Evolutionary conservation across 352 stramenopile genomes (phyloP).

Genomic region (Globisporangium lucens): DNA sequence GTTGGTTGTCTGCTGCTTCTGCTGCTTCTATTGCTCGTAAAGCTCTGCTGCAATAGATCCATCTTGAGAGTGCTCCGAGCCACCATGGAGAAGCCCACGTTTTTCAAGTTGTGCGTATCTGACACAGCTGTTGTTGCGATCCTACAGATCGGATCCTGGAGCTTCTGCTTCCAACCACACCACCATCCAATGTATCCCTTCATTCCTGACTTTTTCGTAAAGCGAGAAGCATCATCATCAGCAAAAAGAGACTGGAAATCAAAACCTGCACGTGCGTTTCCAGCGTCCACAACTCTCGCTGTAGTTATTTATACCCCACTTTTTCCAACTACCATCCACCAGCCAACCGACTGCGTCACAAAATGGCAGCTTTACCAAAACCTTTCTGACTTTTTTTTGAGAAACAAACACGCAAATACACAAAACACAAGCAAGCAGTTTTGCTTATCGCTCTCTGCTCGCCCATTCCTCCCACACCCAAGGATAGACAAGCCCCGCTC

Average conservation of each 20-base stretch:
- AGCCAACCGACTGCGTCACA: background rate
- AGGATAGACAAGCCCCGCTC: background rate
- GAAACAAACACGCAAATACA: conserved; percentile 3
- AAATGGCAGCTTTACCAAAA: background rate
- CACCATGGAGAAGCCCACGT: background rate
- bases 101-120: background rate
- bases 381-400: conserved; percentile 5
- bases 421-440: background rate
- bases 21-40: background rate
- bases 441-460: conserved; percentile 4
- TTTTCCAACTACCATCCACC: background rate
- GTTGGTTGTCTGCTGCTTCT: background rate
- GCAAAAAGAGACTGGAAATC: background rate
- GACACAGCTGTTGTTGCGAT: background rate
- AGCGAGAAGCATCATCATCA: background rate
- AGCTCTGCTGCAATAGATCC: background rate
- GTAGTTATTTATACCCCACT: conserved; percentile 6
- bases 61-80: background rate
- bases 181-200: background rate
- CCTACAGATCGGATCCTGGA: background rate
- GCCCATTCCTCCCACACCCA: background rate
- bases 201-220: background rate
- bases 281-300: background rate
- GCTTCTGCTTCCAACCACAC: background rate
- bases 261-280: conserved; percentile 7